Conservation (phyloP, 2,329 filamentous ascomycete genomes). For the Ophiostoma sp. region DNA sequence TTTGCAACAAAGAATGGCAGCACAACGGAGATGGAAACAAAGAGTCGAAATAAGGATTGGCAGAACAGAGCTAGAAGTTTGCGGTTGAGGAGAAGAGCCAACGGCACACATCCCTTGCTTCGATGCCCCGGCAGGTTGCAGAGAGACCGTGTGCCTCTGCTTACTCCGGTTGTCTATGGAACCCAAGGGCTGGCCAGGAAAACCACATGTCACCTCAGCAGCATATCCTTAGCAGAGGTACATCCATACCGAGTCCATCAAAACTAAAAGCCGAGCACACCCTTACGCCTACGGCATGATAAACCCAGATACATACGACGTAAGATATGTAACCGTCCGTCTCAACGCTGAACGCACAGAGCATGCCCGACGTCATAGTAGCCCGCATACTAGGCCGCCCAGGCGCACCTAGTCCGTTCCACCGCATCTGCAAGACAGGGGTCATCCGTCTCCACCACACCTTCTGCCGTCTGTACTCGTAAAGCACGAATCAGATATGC, state of each 20-base stretch:
- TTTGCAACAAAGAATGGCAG: neutral
- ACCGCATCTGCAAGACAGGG: conserved; percentile 23
- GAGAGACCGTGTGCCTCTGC: too few relatives aligned
- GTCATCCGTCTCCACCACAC: conserved; percentile 17
- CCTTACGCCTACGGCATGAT: too few relatives aligned
- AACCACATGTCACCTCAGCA: too few relatives aligned
- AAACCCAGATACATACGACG: too few relatives aligned
- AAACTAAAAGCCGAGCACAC: too few relatives aligned
- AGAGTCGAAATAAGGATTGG: neutral
- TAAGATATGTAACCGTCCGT: neutral
- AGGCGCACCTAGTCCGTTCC: conserved; percentile 21
- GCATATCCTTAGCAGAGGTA: too few relatives aligned
- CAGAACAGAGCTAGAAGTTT: neutral
- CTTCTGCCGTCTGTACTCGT: neutral
- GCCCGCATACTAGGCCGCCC: conserved; percentile 14
- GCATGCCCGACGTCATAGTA: conserved; percentile 5
- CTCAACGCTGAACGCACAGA: neutral
- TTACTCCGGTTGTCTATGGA: too few relatives aligned
- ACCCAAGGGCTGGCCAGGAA: too few relatives aligned
- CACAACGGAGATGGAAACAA: neutral
- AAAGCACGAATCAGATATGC: neutral
- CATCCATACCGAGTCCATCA: too few relatives aligned
- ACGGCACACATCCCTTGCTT: neutral
- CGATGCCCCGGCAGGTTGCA: too few relatives aligned
- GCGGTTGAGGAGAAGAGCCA: neutral